Base-by-base conservation (phyloP, 2,329 filamentous ascomycete genomes). In the Clonostachys rosea region DNA sequence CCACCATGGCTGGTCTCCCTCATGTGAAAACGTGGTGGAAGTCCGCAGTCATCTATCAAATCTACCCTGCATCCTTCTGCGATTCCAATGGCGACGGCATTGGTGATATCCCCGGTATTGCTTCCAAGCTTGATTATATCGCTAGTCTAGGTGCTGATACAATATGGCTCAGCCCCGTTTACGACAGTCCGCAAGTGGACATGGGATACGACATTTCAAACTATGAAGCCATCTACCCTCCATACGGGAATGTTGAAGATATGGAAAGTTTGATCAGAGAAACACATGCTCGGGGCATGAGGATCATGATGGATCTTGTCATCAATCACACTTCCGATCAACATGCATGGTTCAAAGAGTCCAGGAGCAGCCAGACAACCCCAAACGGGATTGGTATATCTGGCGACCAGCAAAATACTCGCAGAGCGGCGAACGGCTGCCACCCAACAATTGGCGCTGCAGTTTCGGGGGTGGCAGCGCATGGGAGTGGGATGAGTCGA, bases 241-340 rank as follows among this genome's bases (percentile, higher is more conserved):
- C 79, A 1, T 89, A 88, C 54, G 86, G 86, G 36, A 83, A 82
- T 1, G 68, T 89, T 8, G 68, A 73, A 49, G 84, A 89, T 57
- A 78, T 87, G 44, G 82, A 88, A 48, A 64, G 66, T 0, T 62
- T 89, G 35, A 82, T 87, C 44, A 58, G 73, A 24, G 78, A 77
- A 42, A 74, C 79, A 39, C 83, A 86, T 50, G 63, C 73, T 14
- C 74, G 83, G 5, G 81, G 76, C 4, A 87, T 91, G 78, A 81
- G 79, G 53, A 65, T 91, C 11, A 81, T 91, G 48, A 75, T 91
- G 49, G 87, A 91, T 58, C 70, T 91, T 4, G 87, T 91, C 3
- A 77, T 91, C 51, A 92, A 91, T 54, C 87, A 92, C 60, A 90
- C 86, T 0, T 86, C 81, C 4, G 79, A 86, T 52, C 75, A 87